Evolutionary conservation across 2,329 filamentous ascomycete genomes (phyloP).

Genomic region (Rugonectria rugulosa): DNA sequence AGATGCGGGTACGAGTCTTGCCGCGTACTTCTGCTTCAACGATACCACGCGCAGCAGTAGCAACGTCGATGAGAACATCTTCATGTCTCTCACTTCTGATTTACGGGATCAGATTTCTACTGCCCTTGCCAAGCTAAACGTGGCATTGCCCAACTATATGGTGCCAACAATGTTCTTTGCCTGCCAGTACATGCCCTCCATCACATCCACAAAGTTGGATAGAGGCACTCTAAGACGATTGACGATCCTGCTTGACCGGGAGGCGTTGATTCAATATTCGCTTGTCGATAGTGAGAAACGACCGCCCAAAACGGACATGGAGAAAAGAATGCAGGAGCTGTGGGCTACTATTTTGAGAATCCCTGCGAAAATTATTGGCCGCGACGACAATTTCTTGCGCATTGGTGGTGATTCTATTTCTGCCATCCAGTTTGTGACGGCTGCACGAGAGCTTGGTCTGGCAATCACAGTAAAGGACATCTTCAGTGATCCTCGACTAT

Average conservation of each 20-base stretch:
- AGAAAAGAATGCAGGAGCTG: conserved; percentile 35
- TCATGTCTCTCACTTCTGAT: not conserved
- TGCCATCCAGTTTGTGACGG: conserved; percentile 34
- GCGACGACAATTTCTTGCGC: conserved; percentile 4
- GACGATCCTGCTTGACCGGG: conserved; percentile 8
- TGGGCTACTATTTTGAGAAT: conserved; percentile 41
- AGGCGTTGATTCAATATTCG: conserved; percentile 16
- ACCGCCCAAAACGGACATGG: not conserved
- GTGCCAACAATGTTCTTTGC: not conserved
- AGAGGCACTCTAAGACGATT: not conserved
- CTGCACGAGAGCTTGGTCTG: not conserved
- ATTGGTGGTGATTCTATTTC: conserved; percentile 16
- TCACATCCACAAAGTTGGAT: conserved; percentile 2
- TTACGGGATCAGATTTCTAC: not conserved
- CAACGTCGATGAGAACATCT: not conserved
- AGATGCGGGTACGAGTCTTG: not conserved
- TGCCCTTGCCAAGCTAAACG: not conserved
- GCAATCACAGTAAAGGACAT: conserved; percentile 11
- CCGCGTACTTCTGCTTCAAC: not conserved
- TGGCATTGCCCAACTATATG: not conserved
- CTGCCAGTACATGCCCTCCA: too few species aligned
- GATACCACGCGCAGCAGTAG: not conserved
- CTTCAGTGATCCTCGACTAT: conserved; percentile 7
- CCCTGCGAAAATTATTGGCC: conserved; percentile 39
- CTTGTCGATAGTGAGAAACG: conserved; percentile 6